phyloP scores from a whole-genome alignment of 108 stramenopile genomes.

The Cyclotella cryptica region DNA sequence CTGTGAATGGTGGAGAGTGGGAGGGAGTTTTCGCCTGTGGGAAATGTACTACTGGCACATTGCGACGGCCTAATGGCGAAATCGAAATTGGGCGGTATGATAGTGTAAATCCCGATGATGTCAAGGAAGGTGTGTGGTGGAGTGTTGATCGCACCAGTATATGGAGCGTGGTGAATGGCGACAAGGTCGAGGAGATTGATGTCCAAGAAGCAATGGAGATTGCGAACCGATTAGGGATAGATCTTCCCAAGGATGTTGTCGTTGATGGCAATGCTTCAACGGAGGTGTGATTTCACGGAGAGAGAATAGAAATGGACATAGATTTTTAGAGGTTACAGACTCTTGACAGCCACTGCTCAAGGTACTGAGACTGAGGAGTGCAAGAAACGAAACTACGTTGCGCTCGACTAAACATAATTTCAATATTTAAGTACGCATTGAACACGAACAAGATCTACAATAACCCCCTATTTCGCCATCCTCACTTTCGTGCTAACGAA shows the following conservation, averaged over 20 bases:
- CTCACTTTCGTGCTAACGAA: too few relatives aligned
- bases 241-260: slow-evolving; percentile 33
- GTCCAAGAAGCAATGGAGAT: slow-evolving; percentile 31
- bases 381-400: too few relatives aligned
- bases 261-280: neutral
- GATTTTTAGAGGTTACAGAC: too few relatives aligned
- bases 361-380: too few relatives aligned
- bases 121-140: slow-evolving; percentile 59
- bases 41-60: slow-evolving; percentile 46
- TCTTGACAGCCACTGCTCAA: too few relatives aligned
- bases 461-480: too few relatives aligned
- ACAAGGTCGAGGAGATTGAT: slow-evolving; percentile 47
- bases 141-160: slow-evolving; percentile 42
- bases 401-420: too few relatives aligned
- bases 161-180: slow-evolving; percentile 43
- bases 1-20: slow-evolving; percentile 54
- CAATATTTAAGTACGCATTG: too few relatives aligned
- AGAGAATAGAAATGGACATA: neutral
- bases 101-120: slow-evolving; percentile 55
- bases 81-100: slow-evolving; percentile 53
- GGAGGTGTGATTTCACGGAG: neutral
- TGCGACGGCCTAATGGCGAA: slow-evolving; percentile 52
- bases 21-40: slow-evolving; percentile 45
- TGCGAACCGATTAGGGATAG: slow-evolving; percentile 38
- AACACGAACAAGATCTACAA: too few relatives aligned